Evolutionary conservation across 2,329 filamentous ascomycete species (phyloP), one percentile per base, ranked within the genome.

Genomic region (Fusarium veterinarium): DNA sequence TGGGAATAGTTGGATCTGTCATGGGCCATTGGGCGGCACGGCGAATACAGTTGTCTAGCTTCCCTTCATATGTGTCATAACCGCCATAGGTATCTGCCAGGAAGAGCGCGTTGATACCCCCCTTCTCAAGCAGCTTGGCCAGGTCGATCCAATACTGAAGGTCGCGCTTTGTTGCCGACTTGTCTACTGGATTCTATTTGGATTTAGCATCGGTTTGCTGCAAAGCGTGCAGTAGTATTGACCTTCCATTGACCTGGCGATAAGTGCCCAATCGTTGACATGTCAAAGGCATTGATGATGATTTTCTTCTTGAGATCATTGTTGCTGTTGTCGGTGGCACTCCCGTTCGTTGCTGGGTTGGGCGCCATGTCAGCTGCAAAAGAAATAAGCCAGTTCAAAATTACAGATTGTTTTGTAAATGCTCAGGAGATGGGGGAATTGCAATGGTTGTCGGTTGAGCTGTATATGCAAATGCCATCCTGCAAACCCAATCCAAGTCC

Each of bases 221-320:
- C 10, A 2, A 23, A 13, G 38, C 38, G 19, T 2, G 17, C 19
- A 19, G 9, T 8, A 14, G 3, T 7, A 44, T 38, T 51, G 28
- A 88, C 88, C 82, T 91, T 91, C 91, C 90, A 92, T 80, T 92
- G 90, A 1, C 90, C 90, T 2, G 90, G 89, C 1, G 88, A 90
- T 38, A 92, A 77, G 77, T 92, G 90, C 5, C 90, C 90, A 10
- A 91, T 85, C 0, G 89, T 91, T 5, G 85, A 89, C 89, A 91
- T 91, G 66, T 91, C 90, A 72, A 91, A 91, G 6, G 89, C 90
- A 81, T 91, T 91, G 51, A 91, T 81, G 10, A 91, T 76, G 19
- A 91, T 90, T 28, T 75, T 69, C 52, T 72, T 76, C 66, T 73
- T 76, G 8, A 20, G 19, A 28, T 55, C 41, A 37, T 53, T 58